These are phyloP conservation scores for Beauveria medogensis DNA, from an alignment of 2,329 filamentous ascomycete species.

Conservation along the genomic window DNA sequence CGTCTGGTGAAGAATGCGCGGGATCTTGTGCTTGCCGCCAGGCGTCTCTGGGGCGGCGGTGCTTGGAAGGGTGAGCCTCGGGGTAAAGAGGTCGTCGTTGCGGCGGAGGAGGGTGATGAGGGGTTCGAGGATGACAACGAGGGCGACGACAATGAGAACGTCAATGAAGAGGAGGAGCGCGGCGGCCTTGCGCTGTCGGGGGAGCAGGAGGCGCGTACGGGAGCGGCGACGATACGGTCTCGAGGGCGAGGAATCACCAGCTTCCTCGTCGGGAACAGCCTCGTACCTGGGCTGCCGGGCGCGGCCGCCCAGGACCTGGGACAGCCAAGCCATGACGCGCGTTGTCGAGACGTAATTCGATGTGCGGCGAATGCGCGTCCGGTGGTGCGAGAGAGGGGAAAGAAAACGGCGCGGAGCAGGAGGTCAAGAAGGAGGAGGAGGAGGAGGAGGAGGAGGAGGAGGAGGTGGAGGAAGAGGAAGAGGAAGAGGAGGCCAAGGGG, in stretches of 20 bases:
- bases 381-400: not conserved
- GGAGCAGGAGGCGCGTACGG: slow-evolving; percentile 4
- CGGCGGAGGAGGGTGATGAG: slow-evolving; percentile 58
- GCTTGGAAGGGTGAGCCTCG: slow-evolving; percentile 17
- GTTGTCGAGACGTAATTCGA: not conserved
- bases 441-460: not conserved
- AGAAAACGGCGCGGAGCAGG: not conserved
- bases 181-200: slow-evolving; percentile 21
- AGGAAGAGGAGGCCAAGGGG: not conserved
- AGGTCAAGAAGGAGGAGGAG: not conserved
- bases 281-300: slow-evolving; percentile 1
- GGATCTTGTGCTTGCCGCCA: slow-evolving; percentile 61
- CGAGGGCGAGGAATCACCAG: slow-evolving; percentile 1
- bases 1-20: slow-evolving; percentile 70
- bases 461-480: not conserved
- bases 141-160: slow-evolving; percentile 52
- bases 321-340: slow-evolving; percentile 8
- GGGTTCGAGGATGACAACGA: slow-evolving; percentile 62
- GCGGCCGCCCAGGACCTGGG: not conserved
- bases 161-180: slow-evolving; percentile 57
- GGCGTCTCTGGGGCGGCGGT: slow-evolving; percentile 57
- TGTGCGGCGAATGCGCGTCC: not conserved
- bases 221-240: slow-evolving; percentile 8
- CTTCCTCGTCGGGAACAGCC: slow-evolving; percentile 4
- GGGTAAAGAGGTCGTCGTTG: slow-evolving; percentile 24